Percentiles rank a stretch among this genome's conserved stretches.
Conservation (phyloP, 2,329 filamentous ascomycete species). For the Neofusicoccum parvum region DNA sequence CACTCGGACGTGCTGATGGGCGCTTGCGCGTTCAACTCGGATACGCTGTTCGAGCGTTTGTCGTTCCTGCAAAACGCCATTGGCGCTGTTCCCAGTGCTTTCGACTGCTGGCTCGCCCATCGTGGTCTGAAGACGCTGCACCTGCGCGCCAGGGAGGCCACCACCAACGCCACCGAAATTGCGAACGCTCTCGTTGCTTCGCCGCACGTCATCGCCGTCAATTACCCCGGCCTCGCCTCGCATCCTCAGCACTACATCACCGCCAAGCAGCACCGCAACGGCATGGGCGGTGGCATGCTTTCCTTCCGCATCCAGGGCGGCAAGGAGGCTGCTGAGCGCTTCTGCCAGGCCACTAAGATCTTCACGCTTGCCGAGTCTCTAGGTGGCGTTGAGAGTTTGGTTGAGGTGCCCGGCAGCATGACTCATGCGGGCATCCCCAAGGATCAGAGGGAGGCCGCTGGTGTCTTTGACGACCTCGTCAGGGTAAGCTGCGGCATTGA, state of each 20-base stretch:
- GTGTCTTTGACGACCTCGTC: conserved; percentile 93
- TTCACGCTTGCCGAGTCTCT: conserved; percentile 93
- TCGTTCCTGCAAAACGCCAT: conserved; percentile 96
- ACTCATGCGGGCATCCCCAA: conserved; percentile 94
- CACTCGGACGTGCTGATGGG: conserved; percentile 98
- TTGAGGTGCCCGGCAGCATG: conserved; percentile 94
- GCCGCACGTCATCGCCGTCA: conserved; percentile 82
- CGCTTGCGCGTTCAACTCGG: conserved; percentile 90
- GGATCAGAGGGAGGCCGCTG: conserved; percentile 86
- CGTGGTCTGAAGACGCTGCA: conserved; percentile 96
- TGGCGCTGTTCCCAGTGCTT: conserved; percentile 89
- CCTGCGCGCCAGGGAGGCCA: conserved; percentile 84
- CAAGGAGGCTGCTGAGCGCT: conserved; percentile 80
- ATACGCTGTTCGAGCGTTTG: conserved; percentile 74
- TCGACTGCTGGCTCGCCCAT: conserved; percentile 98
- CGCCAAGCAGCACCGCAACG: conserved; percentile 86
- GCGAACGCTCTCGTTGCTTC: conserved; percentile 77
- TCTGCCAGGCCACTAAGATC: conserved; percentile 86
- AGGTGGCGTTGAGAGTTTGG: conserved; percentile 87
- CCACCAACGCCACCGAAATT: conserved; percentile 76
- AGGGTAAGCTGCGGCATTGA: conserved; percentile 93
- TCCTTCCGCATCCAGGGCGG: conserved; percentile 93
- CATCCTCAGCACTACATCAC: conserved; percentile 87
- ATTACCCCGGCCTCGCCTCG: conserved; percentile 89
- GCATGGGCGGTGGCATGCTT: conserved; percentile 95